Evolutionary conservation across 2,329 filamentous ascomycete genomes (phyloP).

Genomic region (Trichoderma sp.): DNA sequence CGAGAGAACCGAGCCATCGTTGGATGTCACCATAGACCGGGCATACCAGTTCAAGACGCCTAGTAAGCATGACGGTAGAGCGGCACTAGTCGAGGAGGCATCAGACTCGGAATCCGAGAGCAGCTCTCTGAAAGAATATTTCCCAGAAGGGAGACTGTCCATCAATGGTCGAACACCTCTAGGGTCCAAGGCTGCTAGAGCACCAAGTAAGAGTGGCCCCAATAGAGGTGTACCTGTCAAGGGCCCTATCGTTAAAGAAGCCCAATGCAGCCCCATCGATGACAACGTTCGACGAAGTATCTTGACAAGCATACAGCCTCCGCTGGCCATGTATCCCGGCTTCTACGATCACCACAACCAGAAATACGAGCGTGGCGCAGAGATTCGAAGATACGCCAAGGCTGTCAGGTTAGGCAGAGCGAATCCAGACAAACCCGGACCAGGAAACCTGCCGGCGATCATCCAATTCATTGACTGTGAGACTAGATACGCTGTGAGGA

Average conservation of each 20-base stretch:
- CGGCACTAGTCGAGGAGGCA: slow-evolving; percentile 32
- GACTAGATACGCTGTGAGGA: slow-evolving; percentile 72
- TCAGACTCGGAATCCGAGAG: slow-evolving; percentile 50
- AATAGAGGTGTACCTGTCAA: slow-evolving; percentile 49
- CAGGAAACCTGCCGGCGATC: slow-evolving; percentile 57
- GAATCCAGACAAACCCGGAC: slow-evolving; percentile 60
- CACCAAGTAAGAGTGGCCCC: slow-evolving; percentile 33
- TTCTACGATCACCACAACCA: slow-evolving; percentile 71
- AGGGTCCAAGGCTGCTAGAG: slow-evolving; percentile 39
- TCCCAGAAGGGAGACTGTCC: slow-evolving; percentile 50
- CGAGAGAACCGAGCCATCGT: slow-evolving; percentile 86
- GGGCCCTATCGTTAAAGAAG: slow-evolving; percentile 75
- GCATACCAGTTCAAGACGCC: slow-evolving; percentile 73
- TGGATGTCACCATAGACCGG: slow-evolving; percentile 64
- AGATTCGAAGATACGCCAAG: slow-evolving; percentile 82
- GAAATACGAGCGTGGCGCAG: slow-evolving; percentile 63
- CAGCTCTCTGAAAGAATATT: slow-evolving; percentile 70
- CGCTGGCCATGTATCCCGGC: slow-evolving; percentile 70
- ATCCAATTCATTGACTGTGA: slow-evolving; percentile 66
- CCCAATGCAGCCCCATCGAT: slow-evolving; percentile 86
- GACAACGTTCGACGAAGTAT: slow-evolving; percentile 72
- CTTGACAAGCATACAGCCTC: slow-evolving; percentile 68
- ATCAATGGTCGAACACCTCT: slow-evolving; percentile 53
- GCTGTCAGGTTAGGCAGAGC: slow-evolving; percentile 57
- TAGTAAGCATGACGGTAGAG: slow-evolving; percentile 51